Evolutionary conservation across 2,329 filamentous ascomycete species (phyloP).

Genomic region (Parafenestella ontariensis): DNA sequence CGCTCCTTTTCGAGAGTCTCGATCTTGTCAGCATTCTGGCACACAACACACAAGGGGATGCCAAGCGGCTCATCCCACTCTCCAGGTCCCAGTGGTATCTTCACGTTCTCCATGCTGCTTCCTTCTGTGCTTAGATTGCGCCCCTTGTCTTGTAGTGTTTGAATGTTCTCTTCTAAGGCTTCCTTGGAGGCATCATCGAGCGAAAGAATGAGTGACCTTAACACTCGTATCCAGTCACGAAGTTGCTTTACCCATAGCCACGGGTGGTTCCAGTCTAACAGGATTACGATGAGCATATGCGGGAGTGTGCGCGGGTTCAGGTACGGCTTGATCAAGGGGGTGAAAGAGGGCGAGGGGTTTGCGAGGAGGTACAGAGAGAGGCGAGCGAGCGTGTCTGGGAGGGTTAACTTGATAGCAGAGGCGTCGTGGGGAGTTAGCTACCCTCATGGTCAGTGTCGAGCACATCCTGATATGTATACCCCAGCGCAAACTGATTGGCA

Average conservation of each 20-base stretch:
- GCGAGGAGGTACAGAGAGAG: slow-evolving; percentile 88
- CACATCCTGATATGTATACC: slow-evolving; percentile 95
- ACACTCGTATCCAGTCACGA: slow-evolving; percentile 84
- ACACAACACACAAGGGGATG: slow-evolving; percentile 90
- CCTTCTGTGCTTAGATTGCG: slow-evolving; percentile 35
- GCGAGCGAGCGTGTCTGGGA: slow-evolving; percentile 81
- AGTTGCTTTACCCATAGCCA: slow-evolving; percentile 92
- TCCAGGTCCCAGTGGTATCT: slow-evolving; percentile 81
- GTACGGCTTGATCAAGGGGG: slow-evolving; percentile 81
- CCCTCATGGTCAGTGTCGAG: slow-evolving; percentile 93
- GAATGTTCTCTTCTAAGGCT: slow-evolving; percentile 86
- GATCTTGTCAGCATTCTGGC: slow-evolving; percentile 93
- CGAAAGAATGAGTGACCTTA: slow-evolving; percentile 77
- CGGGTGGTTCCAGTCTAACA: slow-evolving; percentile 95
- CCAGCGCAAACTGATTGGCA: slow-evolving; percentile 89
- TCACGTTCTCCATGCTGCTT: slow-evolving; percentile 46
- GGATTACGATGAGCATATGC: slow-evolving; percentile 83
- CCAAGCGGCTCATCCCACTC: slow-evolving; percentile 94
- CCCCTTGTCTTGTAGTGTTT: slow-evolving; percentile 71
- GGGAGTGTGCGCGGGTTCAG: slow-evolving; percentile 83
- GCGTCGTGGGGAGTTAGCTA: slow-evolving; percentile 45
- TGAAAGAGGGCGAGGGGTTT: slow-evolving; percentile 83
- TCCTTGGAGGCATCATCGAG: slow-evolving; percentile 79
- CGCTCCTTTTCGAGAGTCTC: slow-evolving; percentile 88
- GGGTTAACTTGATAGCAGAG: slow-evolving; percentile 11